Conservation (phyloP, 169 alveolate species). For the Cryptosporidium canis region DNA sequence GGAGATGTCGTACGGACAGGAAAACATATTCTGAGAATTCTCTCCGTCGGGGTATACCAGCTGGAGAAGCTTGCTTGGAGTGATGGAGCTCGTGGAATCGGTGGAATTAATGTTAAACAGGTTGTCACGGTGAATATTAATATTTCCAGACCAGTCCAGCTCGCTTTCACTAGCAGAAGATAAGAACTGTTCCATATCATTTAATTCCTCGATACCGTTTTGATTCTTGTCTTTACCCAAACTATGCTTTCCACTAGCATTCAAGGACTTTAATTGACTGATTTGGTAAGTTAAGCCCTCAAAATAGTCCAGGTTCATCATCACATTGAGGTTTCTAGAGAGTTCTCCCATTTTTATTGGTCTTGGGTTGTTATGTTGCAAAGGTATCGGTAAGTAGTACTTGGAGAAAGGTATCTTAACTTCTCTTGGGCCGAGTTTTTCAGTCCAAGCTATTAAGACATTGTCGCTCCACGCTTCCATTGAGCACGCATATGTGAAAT, state of each 20-base stretch:
- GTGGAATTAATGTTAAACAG: background rate
- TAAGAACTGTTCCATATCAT: slow-evolving; percentile 60
- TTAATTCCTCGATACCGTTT: background rate
- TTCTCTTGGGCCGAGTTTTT: slow-evolving; percentile 59
- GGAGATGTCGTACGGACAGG: slow-evolving; percentile 61
- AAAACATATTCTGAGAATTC: slow-evolving; percentile 25
- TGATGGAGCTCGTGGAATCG: slow-evolving; percentile 2
- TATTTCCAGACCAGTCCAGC: slow-evolving; percentile 50
- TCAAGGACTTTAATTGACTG: slow-evolving; percentile 23
- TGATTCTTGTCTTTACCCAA: background rate
- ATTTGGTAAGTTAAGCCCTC: slow-evolving; percentile 53
- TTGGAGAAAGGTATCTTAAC: slow-evolving; percentile 24
- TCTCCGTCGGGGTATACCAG: slow-evolving; percentile 43
- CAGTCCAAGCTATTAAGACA: slow-evolving; percentile 73
- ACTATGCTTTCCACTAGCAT: background rate
- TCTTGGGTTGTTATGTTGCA: slow-evolving; percentile 32
- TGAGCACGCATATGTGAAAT: slow-evolving; percentile 70
- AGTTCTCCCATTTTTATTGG: slow-evolving; percentile 52
- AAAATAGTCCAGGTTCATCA: slow-evolving; percentile 53
- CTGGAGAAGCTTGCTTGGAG: slow-evolving; percentile 36
- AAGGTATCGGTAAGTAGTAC: slow-evolving; percentile 51
- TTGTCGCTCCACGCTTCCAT: slow-evolving; percentile 71
- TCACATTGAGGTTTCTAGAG: slow-evolving; percentile 40
- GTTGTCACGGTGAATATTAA: background rate
- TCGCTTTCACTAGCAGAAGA: slow-evolving; percentile 54